Percentiles rank a stretch among this genome's conserved stretches.
phyloP scores from a whole-genome alignment of 2,329 filamentous ascomycete genomes.

The Fusarium azukiicola region DNA sequence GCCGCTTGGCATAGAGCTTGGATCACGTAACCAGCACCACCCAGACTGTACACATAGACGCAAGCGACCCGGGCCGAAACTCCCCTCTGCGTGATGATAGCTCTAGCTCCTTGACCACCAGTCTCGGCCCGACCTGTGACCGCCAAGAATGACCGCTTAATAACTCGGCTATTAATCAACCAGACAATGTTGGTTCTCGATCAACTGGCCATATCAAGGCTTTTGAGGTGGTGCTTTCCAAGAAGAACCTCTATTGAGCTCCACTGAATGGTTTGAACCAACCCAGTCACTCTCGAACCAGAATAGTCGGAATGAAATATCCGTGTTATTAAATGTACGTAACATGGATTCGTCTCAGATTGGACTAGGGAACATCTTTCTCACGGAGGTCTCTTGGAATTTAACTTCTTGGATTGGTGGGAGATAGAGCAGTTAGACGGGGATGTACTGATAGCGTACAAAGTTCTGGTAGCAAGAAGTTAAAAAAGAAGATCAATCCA shows the following conservation, averaged over 20 bases:
- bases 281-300: background rate
- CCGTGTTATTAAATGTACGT: background rate
- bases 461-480: background rate
- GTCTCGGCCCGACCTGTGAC: too few species aligned
- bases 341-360: background rate
- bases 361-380: background rate
- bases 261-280: background rate
- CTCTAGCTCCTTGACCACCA: too few species aligned
- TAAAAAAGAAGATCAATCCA: background rate
- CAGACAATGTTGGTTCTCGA: slow-evolving; percentile 27
- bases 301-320: background rate
- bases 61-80: too few species aligned
- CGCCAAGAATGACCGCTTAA: slow-evolving; percentile 6
- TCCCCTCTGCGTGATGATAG: too few species aligned
- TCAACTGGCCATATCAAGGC: slow-evolving; percentile 23
- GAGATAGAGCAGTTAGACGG: slow-evolving; percentile 15
- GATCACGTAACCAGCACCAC: too few species aligned
- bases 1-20: too few species aligned
- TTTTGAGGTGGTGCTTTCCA: slow-evolving; percentile 33
- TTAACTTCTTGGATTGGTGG: slow-evolving; percentile 22
- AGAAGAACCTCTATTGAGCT: slow-evolving; percentile 15
- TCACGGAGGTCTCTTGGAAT: slow-evolving; percentile 4
- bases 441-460: background rate
- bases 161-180: slow-evolving; percentile 29
- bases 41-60: too few species aligned